Percentiles rank a stretch among this genome's conserved stretches.
These are phyloP conservation scores for Pelagomonas calceolata DNA, from an alignment of 108 stramenopile species.

Conservation along the genomic window DNA sequence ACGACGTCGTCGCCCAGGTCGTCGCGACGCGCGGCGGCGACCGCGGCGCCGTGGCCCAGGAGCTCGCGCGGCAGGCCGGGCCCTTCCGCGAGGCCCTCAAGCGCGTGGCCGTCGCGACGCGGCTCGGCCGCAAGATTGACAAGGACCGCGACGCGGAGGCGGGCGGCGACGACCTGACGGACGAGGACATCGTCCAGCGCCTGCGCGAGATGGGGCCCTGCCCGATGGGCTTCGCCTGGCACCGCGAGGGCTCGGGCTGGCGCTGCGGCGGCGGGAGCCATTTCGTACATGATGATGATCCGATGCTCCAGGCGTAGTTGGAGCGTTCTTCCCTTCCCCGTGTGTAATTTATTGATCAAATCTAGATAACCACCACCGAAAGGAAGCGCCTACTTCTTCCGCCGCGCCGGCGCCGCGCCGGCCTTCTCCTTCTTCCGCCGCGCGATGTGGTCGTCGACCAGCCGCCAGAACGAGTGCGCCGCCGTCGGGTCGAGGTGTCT, in stretches of 20 bases:
- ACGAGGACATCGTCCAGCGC: constrained; percentile 24
- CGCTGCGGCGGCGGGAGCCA: constrained; percentile 54
- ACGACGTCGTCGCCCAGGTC: not conserved
- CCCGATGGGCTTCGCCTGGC: constrained; percentile 43
- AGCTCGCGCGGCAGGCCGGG: not conserved
- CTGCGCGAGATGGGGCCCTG: constrained; percentile 32
- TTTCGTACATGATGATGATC: constrained; percentile 26
- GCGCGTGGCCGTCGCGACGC: not conserved
- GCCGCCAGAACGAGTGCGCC: not conserved
- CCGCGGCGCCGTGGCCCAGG: not conserved
- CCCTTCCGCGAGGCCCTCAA: not conserved
- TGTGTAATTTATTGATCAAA: no score
- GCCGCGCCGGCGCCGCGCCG: no score
- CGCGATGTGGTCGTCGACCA: not conserved
- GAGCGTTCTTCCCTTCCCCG: no score
- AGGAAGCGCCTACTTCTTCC: no score
- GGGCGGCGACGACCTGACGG: no score
- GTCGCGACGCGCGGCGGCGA: not conserved
- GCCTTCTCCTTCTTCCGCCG: not conserved
- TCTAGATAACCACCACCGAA: no score
- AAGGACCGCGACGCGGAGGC: no score
- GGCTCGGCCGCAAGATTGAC: not conserved
- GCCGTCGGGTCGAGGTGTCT: not conserved
- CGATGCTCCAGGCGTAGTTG: not conserved
- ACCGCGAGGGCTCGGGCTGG: constrained; percentile 32